Base-by-base conservation (phyloP, 2,329 filamentous ascomycete species). In the Alternaria gansuensis region DNA sequence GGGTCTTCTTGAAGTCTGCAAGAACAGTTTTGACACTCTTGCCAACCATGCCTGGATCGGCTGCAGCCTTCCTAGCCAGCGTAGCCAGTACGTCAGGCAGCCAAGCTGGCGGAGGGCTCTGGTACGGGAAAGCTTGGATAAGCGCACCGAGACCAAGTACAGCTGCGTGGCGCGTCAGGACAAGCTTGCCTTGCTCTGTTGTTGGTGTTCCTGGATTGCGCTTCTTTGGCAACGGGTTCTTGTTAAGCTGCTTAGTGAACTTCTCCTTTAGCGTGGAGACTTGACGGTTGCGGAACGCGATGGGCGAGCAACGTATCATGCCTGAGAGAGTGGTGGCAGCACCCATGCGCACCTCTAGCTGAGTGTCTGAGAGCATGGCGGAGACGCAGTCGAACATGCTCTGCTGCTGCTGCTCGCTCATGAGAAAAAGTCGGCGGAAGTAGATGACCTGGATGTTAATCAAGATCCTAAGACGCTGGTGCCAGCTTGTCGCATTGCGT, bases 391-490 rank as follows among this genome's bases (percentile, higher is more conserved):
- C 88, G 74, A 98, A 96, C 14, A 99, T 86, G 33, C 87, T 85
- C 68, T 92, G 85, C 53, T 95, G 90, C 75, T 97, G 90, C 7
- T 85, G 80, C 6, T 85, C 82, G 31, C 88, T 86, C 66, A 96
- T 91, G 28, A 98, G 82, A 83, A 99, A 99, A 36, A 99, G 85
- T 26, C 94, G 91, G 50, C 95, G 90, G 87, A 98, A 99, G 82
- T 97, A 99, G 69, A 99, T 90, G 65, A 98, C 94, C 73, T 99
- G 96, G 83, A 99, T 97, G 79, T 98, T 98, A 80, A 99, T 93
- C 67, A 99, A 87, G 41, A 96, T 92, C 26, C 96, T 88, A 37
- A 99, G 84, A 45, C 95, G 90, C 80, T 99, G 95, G 78, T 99
- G 95, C 95, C 95, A 99, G 55, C 91, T 95, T 3, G 87, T 81